Evolutionary conservation across 148 eudicot genomes (phyloP), one percentile per base, ranked within the genome.

Genomic region (Diospyros lotus): DNA sequence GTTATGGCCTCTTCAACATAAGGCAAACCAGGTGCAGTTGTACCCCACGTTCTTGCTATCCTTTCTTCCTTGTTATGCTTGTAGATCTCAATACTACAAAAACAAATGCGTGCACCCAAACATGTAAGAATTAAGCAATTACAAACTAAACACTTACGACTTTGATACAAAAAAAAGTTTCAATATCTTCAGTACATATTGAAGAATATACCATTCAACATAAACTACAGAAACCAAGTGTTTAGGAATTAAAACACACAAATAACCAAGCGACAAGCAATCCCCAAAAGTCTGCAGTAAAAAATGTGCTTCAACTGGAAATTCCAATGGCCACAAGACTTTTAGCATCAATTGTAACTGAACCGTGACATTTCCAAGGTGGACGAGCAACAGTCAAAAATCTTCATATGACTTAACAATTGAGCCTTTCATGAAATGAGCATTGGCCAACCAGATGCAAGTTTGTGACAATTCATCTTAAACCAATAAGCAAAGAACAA

Each of bases 41-140:
- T 88, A 28, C 98, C 94, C 98, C 98, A 94, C 38, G 98, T 94
- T 69, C 98, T 87, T 54, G 97, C 98, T 55, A 91, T 83, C 18
- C 97, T 78, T 80, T 94, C 98, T 90, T 94, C 98, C 76, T 91
- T 94, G 79, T 91, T 88, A 76, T 94, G 98, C 87, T 91, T 94
- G 91, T 90, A 91, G 68, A 94, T 88, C 88, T 94, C 91, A 78
- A 94, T 91, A 79, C 98, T 94, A 80, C 44, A 14, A n/a, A 63
- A 42, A 5, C 2, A 54, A 82, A 48, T 9, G 58, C 9, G n/a
- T 12, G 72, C 3, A 4, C 39, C 54, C 67, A 50, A 28, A 2
- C 55, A 69, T 1, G 12, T 48, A 12, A 67, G 41, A 48, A 59
- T 56, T 75, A 68, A 62, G 69, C 54, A 4, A 58, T 50, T 53